A percentile compares a stretch with the other conserved stretches of the same genome.
These are phyloP conservation scores for Penicillium lividum DNA, from an alignment of 495 filamentous ascomycete genomes.

Conservation along the genomic window DNA sequence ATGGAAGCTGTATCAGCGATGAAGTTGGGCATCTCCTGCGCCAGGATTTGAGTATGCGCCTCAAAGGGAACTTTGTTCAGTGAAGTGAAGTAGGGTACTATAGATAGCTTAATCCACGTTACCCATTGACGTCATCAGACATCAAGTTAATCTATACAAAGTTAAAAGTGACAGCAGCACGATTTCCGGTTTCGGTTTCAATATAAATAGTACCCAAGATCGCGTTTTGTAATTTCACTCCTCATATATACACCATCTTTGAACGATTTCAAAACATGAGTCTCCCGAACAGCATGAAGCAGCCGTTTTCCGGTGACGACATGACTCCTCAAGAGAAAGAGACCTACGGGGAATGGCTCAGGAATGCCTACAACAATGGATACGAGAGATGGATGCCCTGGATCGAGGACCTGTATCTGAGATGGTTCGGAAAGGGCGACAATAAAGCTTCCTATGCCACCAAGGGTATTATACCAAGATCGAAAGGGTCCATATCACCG, in stretches of 20 bases:
- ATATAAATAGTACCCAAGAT: not conserved
- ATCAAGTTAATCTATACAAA: constrained; percentile 15
- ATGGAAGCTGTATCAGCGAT: too few relatives aligned
- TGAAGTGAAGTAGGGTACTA: too few relatives aligned
- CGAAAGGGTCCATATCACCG: too few relatives aligned
- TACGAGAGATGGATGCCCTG: constrained; percentile 76
- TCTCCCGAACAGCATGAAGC: constrained; percentile 1
- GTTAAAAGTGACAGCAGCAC: constrained; percentile 8
- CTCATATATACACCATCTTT: not conserved
- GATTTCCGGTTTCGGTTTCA: constrained; percentile 3
- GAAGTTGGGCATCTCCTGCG: too few relatives aligned
- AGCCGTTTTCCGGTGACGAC: not conserved
- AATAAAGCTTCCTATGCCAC: constrained; percentile 69
- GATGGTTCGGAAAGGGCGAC: constrained; percentile 66
- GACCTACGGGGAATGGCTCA: constrained; percentile 53
- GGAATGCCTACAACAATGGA: constrained; percentile 60
- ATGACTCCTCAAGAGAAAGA: constrained; percentile 24
- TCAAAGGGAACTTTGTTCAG: too few relatives aligned
- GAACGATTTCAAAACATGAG: constrained; percentile 3
- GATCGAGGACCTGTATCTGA: constrained; percentile 70
- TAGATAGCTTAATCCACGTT: not conserved
- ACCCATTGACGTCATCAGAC: constrained; percentile 13
- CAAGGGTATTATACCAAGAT: constrained; percentile 45
- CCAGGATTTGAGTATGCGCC: too few relatives aligned
- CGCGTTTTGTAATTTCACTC: not conserved